These are phyloP conservation scores for Phytophthora chlamydospora DNA, from an alignment of 352 stramenopile genomes.

Conservation along the genomic window DNA sequence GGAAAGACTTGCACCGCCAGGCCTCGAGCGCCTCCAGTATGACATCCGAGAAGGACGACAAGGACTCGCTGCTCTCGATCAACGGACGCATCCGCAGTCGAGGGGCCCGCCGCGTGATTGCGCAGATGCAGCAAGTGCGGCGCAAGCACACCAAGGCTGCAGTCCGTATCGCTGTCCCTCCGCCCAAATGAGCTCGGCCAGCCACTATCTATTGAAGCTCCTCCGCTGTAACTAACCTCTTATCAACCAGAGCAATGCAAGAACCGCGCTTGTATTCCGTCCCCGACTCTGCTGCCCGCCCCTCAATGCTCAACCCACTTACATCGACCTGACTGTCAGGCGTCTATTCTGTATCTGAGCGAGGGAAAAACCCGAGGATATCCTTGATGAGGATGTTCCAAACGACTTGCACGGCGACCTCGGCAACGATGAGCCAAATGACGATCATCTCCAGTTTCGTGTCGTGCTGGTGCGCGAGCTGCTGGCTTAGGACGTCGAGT, in stretches of 20 bases:
- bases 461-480: slow-evolving; percentile 90
- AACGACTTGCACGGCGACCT: slow-evolving; percentile 89
- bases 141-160: slow-evolving; percentile 50
- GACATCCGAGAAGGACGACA: slow-evolving; percentile 38
- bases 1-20: slow-evolving; percentile 42
- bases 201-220: background rate
- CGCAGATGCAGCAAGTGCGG: slow-evolving; percentile 42
- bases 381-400: slow-evolving; percentile 92
- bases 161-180: slow-evolving; percentile 28
- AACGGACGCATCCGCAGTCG: slow-evolving; percentile 30
- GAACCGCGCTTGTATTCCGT: slow-evolving; percentile 21
- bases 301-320: slow-evolving; percentile 1
- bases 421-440: slow-evolving; percentile 93
- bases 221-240: too few species aligned
- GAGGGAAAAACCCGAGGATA: slow-evolving; percentile 86
- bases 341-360: slow-evolving; percentile 53
- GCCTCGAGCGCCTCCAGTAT: slow-evolving; percentile 39
- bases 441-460: slow-evolving; percentile 94
- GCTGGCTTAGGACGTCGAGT: slow-evolving; percentile 92
- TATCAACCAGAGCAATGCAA: slow-evolving; percentile 9
- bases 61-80: slow-evolving; percentile 33
- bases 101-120: slow-evolving; percentile 34
- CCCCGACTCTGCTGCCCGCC: slow-evolving; percentile 3
- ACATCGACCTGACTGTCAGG: background rate
- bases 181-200: slow-evolving; percentile 17